Conservation (phyloP, 331 rosid species). For the Erythrophleum ivorense region DNA sequence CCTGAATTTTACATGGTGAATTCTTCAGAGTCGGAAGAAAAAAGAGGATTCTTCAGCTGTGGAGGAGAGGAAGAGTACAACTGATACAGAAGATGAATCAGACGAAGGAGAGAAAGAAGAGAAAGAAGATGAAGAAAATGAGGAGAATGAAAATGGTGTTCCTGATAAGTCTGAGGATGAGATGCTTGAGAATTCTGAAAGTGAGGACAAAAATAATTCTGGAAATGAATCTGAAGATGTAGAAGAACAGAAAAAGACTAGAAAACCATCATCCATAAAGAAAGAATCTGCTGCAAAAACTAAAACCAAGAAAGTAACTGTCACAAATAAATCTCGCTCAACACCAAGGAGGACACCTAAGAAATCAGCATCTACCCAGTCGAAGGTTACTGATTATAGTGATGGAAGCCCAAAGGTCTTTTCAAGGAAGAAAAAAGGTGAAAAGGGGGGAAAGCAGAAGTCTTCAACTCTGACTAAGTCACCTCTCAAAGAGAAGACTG, state of each 20-base stretch:
- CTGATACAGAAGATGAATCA: constrained; percentile 71
- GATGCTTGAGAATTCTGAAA: constrained; percentile 61
- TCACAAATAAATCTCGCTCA: constrained; percentile 58
- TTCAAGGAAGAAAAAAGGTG: constrained; percentile 81
- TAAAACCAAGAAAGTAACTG: constrained; percentile 54
- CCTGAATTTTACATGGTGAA: not conserved
- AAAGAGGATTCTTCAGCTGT: constrained; percentile 55
- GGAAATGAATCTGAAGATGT: constrained; percentile 80
- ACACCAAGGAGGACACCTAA: constrained; percentile 55
- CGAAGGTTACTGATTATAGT: constrained; percentile 63
- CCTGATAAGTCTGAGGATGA: constrained; percentile 82
- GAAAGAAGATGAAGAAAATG: constrained; percentile 57
- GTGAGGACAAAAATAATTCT: constrained; percentile 71
- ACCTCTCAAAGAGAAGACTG: constrained; percentile 73
- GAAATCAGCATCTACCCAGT: constrained; percentile 52
- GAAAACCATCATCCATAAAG: constrained; percentile 63
- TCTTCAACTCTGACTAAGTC: constrained; percentile 56
- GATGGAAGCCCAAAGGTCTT: constrained; percentile 81
- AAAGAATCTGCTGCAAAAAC: constrained; percentile 68
- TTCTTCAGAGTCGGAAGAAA: constrained; percentile 66
- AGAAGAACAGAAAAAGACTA: constrained; percentile 45
- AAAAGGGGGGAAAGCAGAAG: constrained; percentile 58
- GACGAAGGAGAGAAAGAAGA: constrained; percentile 58
- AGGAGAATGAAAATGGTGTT: constrained; percentile 70
- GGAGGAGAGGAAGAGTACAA: constrained; percentile 58